Percentiles rank a stretch among this genome's conserved stretches.
phyloP scores from a whole-genome alignment of 2,329 filamentous ascomycete genomes.

The Ceratocystis variospora region DNA sequence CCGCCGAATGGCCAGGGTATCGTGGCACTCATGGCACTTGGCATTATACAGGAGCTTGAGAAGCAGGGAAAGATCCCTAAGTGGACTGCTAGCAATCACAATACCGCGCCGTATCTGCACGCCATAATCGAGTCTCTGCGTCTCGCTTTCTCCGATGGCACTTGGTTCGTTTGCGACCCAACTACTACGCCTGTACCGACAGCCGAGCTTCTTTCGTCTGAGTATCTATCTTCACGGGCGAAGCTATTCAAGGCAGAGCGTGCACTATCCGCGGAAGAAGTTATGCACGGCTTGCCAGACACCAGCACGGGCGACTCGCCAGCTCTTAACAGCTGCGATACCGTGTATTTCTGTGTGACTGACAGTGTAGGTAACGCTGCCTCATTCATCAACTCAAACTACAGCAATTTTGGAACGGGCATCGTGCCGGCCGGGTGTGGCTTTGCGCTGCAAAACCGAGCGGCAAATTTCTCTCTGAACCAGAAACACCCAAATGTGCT shows the following conservation, averaged over 20 bases:
- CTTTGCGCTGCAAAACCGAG: conserved; percentile 90
- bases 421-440: conserved; percentile 79
- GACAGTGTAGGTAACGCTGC: conserved; percentile 78
- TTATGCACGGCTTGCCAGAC: conserved; percentile 45
- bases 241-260: conserved; percentile 43
- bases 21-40: conserved; percentile 84
- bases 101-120: conserved; percentile 68
- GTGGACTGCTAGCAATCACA: conserved; percentile 61
- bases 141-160: conserved; percentile 78
- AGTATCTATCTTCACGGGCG: conserved; percentile 60
- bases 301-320: conserved; percentile 41
- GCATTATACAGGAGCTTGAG: conserved; percentile 79
- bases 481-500: conserved; percentile 64
- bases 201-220: conserved; percentile 51
- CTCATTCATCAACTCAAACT: conserved; percentile 95
- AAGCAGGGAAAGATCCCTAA: conserved; percentile 57
- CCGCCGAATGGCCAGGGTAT: conserved; percentile 94
- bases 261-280: conserved; percentile 48
- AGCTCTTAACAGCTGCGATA: conserved; percentile 75
- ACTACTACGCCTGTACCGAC: conserved; percentile 56
- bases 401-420: conserved; percentile 70
- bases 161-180: conserved; percentile 83
- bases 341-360: conserved; percentile 81
- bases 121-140: conserved; percentile 76
- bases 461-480: conserved; percentile 66